Evolutionary conservation across 1,284 basidiomycete species (phyloP), one percentile per base, ranked within the genome.

Genomic region (Neolentinus lepideus): DNA sequence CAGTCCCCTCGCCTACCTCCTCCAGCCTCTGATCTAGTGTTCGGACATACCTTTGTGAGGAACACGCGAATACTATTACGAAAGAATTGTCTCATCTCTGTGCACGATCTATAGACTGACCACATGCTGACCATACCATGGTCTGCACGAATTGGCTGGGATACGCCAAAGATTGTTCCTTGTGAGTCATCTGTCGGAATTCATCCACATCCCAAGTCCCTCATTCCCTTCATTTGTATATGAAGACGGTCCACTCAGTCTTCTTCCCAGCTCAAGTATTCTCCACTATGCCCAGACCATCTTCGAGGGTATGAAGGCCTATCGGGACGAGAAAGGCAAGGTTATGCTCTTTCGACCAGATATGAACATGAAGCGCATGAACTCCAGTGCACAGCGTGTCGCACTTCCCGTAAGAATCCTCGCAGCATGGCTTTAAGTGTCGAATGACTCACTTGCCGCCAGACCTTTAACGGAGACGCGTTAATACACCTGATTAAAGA

Each of bases 271-370:
- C 58, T 81, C 84, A 11, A 92, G 91, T 58, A 93, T 97, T 31
- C 79, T 99, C 60, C 96, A 99, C 72, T 99, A 99, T 72, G 95
- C 94, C 0, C 88, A 90, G 64, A 82, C 84, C 27, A 67, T 92
- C 55, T 99, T 99, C 65, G 96, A 99, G 69, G 96, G 96, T 24
- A 84, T 98, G 81, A 99, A 99, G 70, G 96, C 95, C 0, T 99
- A 98, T 75, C 80, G 88, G 56, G 86, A 90, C 61, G 74, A 83
- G 53, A 76, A 86, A 51, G 94, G 91, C 22, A 84, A 81, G 53
- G 82, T 97, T 12, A 85, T 92, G 12, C 73, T 99, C 59, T 99
- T 99, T 80, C 79, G 97, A 53, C 97, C 92, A 0, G 77, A 90
- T 12, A 72, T 82, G 65, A 94, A 94, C 77, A 98, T 99, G 95